A percentile compares a stretch with the other conserved stretches of the same genome.
Evolutionary conservation across 169 alveolate genomes (phyloP).

Genomic region (Eimeria necatrix): DNA sequence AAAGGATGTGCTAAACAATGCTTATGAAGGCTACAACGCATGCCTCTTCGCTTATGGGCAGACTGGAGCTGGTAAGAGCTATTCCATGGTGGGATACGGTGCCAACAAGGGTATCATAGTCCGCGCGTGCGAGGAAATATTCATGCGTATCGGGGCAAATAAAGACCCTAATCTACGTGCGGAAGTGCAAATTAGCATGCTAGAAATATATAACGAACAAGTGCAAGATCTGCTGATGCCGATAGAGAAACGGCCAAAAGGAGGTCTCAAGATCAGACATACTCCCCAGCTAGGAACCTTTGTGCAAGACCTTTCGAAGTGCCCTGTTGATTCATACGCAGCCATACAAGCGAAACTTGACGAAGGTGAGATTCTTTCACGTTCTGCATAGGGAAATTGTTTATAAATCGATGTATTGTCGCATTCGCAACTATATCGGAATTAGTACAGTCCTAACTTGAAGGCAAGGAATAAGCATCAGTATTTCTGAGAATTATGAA

Average conservation of each 20-base stretch:
- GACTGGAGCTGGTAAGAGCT: constrained; percentile 95
- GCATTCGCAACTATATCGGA: too few relatives aligned
- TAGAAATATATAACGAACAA: constrained; percentile 96
- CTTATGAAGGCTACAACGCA: constrained; percentile 96
- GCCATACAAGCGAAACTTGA: constrained; percentile 91
- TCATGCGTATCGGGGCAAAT: constrained; percentile 85
- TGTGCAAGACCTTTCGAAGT: constrained; percentile 81
- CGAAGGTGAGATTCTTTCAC: constrained; percentile 84
- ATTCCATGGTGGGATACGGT: constrained; percentile 97
- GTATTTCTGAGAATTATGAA: too few relatives aligned
- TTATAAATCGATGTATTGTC: too few relatives aligned
- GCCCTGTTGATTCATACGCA: constrained; percentile 90
- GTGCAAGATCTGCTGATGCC: constrained; percentile 93
- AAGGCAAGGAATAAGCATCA: too few relatives aligned
- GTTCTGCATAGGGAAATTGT: too few relatives aligned
- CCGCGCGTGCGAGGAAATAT: constrained; percentile 94
- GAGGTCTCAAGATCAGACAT: constrained; percentile 93
- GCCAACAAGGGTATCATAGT: constrained; percentile 97
- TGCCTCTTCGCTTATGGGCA: constrained; percentile 95
- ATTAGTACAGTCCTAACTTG: too few relatives aligned
- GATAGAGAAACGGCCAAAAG: constrained; percentile 89
- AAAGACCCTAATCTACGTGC: constrained; percentile 39
- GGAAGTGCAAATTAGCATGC: constrained; percentile 85
- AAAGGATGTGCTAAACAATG: constrained; percentile 92
- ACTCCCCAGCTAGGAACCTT: constrained; percentile 86